Evolutionary conservation across 805 yeast species (phyloP).

Genomic region (Ogataea henricii): DNA sequence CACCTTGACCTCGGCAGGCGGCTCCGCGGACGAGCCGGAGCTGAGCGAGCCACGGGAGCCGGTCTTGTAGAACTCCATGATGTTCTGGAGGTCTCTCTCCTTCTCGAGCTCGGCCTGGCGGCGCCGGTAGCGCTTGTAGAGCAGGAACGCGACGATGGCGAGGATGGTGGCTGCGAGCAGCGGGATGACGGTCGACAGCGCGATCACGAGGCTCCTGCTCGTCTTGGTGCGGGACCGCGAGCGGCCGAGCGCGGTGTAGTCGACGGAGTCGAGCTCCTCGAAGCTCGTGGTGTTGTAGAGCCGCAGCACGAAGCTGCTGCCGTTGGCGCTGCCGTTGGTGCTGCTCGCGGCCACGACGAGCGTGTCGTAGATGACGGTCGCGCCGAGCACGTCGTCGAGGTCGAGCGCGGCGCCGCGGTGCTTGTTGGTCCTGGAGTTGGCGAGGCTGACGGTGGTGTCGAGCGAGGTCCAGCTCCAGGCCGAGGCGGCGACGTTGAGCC

Average conservation of each 20-base stretch:
- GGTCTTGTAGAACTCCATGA: conserved; percentile 36
- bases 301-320: conserved; percentile 35
- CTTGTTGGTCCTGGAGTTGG: conserved; percentile 27
- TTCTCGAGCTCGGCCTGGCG: conserved; percentile 31
- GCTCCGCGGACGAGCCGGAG: too few relatives aligned
- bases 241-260: conserved; percentile 30
- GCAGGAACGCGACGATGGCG: conserved; percentile 31
- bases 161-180: conserved; percentile 39
- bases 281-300: conserved; percentile 45
- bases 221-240: conserved; percentile 16
- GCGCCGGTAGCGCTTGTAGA: conserved; percentile 32
- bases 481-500: conserved; percentile 40
- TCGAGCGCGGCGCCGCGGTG: conserved; percentile 26
- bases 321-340: neutral
- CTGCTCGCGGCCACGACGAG: conserved; percentile 43
- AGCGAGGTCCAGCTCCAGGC: conserved; percentile 47
- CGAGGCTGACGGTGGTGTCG: conserved; percentile 27
- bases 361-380: conserved; percentile 53
- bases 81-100: conserved; percentile 32
- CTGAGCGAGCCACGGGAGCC: too few relatives aligned
- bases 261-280: conserved; percentile 34
- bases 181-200: conserved; percentile 48
- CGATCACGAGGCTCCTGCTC: conserved; percentile 41
- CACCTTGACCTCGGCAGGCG: conserved; percentile 29
- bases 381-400: conserved; percentile 43